Conservation (phyloP, 2,329 filamentous ascomycete genomes). For the Alternaria angustiovoidea region DNA sequence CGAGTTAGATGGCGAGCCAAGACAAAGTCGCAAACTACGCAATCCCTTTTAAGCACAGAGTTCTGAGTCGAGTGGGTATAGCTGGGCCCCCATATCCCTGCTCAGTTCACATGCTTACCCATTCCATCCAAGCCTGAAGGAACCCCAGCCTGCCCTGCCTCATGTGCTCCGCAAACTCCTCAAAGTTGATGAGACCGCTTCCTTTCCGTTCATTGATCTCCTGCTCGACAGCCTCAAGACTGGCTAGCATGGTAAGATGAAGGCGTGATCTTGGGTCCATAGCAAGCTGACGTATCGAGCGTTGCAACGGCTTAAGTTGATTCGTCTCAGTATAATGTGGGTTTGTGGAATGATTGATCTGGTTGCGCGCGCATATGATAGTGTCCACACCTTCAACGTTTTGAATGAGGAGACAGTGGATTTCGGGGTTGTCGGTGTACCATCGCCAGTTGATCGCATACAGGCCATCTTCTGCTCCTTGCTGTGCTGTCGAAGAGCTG, state of each 20-base stretch:
- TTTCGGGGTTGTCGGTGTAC: slow-evolving; percentile 27
- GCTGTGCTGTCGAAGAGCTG: background rate
- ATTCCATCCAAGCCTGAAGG: slow-evolving; percentile 90
- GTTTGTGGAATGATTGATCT: slow-evolving; percentile 16
- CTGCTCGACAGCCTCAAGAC: slow-evolving; percentile 70
- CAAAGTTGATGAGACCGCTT: slow-evolving; percentile 76
- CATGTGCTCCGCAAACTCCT: slow-evolving; percentile 82
- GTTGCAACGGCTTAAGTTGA: slow-evolving; percentile 23
- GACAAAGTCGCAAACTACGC: background rate
- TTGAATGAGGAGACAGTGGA: slow-evolving; percentile 21
- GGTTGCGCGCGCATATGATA: background rate
- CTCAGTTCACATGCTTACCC: slow-evolving; percentile 55
- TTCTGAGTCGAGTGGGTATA: background rate
- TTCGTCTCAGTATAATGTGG: slow-evolving; percentile 23
- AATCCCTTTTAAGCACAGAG: background rate
- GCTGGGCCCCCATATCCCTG: background rate
- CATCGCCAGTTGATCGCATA: slow-evolving; percentile 10
- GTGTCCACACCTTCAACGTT: slow-evolving; percentile 2
- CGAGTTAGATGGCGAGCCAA: background rate
- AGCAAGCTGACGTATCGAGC: slow-evolving; percentile 29
- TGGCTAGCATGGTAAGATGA: slow-evolving; percentile 51
- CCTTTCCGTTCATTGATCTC: slow-evolving; percentile 78
- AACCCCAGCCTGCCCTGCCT: slow-evolving; percentile 72
- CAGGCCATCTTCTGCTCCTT: background rate
- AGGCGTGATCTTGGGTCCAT: slow-evolving; percentile 30